phyloP scores from a whole-genome alignment of 2,329 filamentous ascomycete genomes.

The Clonostachys byssicola region DNA sequence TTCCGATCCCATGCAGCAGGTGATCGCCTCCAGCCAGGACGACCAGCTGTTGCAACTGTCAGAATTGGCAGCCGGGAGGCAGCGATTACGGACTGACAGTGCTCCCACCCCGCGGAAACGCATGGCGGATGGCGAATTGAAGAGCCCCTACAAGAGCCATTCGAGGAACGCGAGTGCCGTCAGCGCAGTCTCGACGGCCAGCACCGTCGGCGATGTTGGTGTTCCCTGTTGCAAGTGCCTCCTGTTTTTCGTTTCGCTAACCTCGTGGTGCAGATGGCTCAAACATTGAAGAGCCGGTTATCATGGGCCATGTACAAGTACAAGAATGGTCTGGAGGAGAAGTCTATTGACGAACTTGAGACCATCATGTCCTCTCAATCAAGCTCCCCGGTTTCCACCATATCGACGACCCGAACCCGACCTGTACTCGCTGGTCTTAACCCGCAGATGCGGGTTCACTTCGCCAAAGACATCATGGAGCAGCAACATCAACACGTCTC shows the following conservation, averaged over 20 bases:
- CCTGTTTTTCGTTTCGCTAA: neutral
- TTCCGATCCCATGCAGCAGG: constrained; percentile 5
- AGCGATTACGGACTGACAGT: constrained; percentile 36
- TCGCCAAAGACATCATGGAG: neutral
- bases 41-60: constrained; percentile 56
- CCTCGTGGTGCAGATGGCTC: constrained; percentile 56
- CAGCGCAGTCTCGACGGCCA: constrained; percentile 55
- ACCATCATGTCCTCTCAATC: constrained; percentile 64
- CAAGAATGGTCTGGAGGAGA: constrained; percentile 81
- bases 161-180: constrained; percentile 70
- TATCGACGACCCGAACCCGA: constrained; percentile 37
- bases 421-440: constrained; percentile 26
- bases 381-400: constrained; percentile 57
- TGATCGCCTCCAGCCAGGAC: constrained; percentile 38
- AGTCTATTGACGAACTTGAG: constrained; percentile 74
- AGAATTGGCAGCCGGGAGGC: constrained; percentile 49
- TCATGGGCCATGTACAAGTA: constrained; percentile 95
- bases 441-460: constrained; percentile 30
- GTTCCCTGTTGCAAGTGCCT: constrained; percentile 14
- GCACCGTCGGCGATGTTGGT: constrained; percentile 72
- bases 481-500: constrained; percentile 11
- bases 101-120: constrained; percentile 56
- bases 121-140: constrained; percentile 72
- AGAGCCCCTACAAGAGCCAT: constrained; percentile 56
- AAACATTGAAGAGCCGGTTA: constrained; percentile 76